Base-by-base conservation (phyloP, 257 asterid species). In the Osmanthus fragrans region DNA sequence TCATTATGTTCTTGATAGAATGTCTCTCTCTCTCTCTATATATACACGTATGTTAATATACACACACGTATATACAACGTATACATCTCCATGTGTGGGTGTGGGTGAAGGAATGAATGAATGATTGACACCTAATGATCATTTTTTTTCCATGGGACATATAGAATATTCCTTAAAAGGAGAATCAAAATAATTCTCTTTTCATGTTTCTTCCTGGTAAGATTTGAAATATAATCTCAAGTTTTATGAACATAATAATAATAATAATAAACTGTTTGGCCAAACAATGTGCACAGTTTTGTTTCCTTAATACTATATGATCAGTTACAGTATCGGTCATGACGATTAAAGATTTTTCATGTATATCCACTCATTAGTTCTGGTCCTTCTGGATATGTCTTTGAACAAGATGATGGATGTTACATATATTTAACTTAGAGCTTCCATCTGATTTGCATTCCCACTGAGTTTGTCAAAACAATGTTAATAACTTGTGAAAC, bases 391-490 rank as follows among this genome's bases (percentile, higher is more conserved):
- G 30, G 39, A 72, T 72, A 81, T 77, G 76, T 72, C 23, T 51
- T 65, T 76, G 73, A 60, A 40, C 76, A 56, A 74, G 56, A 40
- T 12, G 73, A 18, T 33, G 58, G 67, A 34, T 30, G 69, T 18
- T 39, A 11, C 9, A 21, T 74, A 39, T 65, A 70, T 63, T 58
- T 81, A 63, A 27, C 63, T 71, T 56, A 7, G 7, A 11, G 33
- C 64, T 68, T 75, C 66, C 74, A 45, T 32, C 72, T 71, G 70
- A 78, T 82, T 71, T 72, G 23, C 54, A 1, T 33, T 47, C 71
- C 47, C 13, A 4, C 25, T 32, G 40, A 7, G 67, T 72, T 33
- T 70, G 18, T 73, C 68, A n/a, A 77, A 67, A 56, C 42, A 66
- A 40, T 69, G 69, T 73, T 81, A 33, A 32, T 39, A 47, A 66